Evolutionary conservation across 2,329 filamentous ascomycete species (phyloP), one percentile per base, ranked within the genome.

Genomic region (Fusarium udum): DNA sequence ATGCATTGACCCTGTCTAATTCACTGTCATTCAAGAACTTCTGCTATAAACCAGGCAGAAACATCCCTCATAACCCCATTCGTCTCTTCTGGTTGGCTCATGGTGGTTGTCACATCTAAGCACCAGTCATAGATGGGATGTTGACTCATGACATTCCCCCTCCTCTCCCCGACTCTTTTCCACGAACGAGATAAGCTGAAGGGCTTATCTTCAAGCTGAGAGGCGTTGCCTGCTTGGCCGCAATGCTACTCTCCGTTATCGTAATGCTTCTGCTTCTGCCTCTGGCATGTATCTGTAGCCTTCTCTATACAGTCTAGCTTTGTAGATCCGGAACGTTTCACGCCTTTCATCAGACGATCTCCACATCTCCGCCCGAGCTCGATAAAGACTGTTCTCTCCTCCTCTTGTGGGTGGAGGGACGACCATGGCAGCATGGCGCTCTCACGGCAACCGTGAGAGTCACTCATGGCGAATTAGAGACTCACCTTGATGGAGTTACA

Each of bases 61-160:
- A 20, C 36, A 37, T 64, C 37, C 40, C n/a, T 63, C 42, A 34
- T 42, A 43, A 43, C 8, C n/a, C 24, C 46, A 10, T 24, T 40
- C 26, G 26, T 48, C 31, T 55, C 40, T 40, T 63, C 55, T 68
- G 36, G 67, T 71, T 68, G 70, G 71, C 37, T 63, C 48, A 52
- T 60, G 61, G 49, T 62, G 65, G 60, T 55, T 57, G 46, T 69
- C 69, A 72, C 64, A 55, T 40, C 40, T 39, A 59, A 52, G 49
- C 28, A 59, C 57, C 52, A 71, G 71, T 73, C 66, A 73, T 61
- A 37, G 52, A 65, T 32, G 39, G 49, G 62, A 45, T 64, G 40
- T 74, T 74, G 71, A 71, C 71, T 73, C 67, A 71, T 74, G 66
- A 49, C 68, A 61, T 49, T 31, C 36, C 45, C 45, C 55, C 71